phyloP scores from a whole-genome alignment of 495 filamentous ascomycete species.

The Talaromyces wortmannii region DNA sequence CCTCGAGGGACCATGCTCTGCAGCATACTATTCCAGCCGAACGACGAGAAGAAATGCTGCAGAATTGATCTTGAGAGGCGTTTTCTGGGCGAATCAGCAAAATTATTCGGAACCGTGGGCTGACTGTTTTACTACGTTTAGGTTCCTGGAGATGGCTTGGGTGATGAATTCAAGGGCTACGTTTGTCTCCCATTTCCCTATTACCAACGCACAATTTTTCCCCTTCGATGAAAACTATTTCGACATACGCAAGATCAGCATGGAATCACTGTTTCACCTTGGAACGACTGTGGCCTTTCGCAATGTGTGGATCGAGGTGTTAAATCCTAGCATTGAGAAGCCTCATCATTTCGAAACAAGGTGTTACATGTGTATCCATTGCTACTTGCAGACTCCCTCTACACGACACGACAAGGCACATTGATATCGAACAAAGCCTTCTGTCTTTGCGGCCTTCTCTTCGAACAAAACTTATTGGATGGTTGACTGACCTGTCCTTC shows the following conservation, averaged over 20 bases:
- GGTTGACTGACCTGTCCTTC: background rate
- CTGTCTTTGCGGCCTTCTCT: background rate
- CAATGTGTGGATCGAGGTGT: no score
- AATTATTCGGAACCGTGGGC: background rate
- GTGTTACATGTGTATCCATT: background rate
- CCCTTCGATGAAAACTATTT: background rate
- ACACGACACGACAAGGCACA: no score
- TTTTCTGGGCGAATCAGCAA: background rate
- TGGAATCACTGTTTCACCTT: background rate
- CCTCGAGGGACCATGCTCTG: background rate
- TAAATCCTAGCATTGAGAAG: no score
- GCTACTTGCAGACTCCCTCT: background rate
- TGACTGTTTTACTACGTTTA: conserved; percentile 17
- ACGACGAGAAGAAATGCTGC: conserved; percentile 7
- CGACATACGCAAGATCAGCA: background rate
- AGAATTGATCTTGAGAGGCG: background rate
- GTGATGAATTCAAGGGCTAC: conserved; percentile 99
- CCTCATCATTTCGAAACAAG: background rate
- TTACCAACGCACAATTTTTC: background rate
- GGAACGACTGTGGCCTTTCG: background rate
- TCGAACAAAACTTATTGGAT: background rate
- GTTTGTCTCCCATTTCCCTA: conserved; percentile 46
- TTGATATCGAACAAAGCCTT: no score
- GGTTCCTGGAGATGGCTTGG: conserved; percentile 77
- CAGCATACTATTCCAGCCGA: background rate